These are phyloP conservation scores for Mycosphaerella sp. DNA, from an alignment of 2,329 filamentous ascomycete genomes.

Conservation along the genomic window DNA sequence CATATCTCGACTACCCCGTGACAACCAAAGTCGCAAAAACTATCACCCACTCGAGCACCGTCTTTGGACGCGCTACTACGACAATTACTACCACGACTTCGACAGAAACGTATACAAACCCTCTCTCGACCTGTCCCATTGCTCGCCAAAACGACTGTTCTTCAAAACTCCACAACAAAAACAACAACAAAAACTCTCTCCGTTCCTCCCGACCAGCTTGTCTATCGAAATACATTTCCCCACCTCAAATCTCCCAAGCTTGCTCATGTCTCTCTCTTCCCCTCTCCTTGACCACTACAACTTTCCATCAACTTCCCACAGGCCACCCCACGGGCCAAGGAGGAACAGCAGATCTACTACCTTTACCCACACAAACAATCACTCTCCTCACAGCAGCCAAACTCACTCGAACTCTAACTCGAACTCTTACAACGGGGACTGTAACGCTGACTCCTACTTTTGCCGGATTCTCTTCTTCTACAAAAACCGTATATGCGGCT, in stretches of 20 bases:
- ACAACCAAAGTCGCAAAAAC: neutral
- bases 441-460: neutral
- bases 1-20: conserved; percentile 1
- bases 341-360: neutral
- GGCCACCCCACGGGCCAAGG: neutral
- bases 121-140: neutral
- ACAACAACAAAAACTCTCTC: too few species aligned
- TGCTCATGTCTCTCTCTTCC: too few species aligned
- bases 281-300: too few species aligned
- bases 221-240: too few species aligned
- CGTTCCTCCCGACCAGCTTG: neutral
- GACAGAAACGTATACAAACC: neutral
- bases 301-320: too few species aligned
- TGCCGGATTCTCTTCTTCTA: neutral
- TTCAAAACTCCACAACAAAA: neutral
- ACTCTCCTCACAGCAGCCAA: neutral
- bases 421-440: conserved; percentile 2
- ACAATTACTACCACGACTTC: conserved; percentile 2
- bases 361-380: neutral
- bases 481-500: neutral
- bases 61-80: neutral
- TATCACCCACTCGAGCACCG: neutral
- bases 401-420: conserved; percentile 1
- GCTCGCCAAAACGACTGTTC: neutral
- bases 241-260: too few species aligned